Conservation (phyloP, 768 basidiomycete genomes). For the Coprinellus aureogranulatus region DNA sequence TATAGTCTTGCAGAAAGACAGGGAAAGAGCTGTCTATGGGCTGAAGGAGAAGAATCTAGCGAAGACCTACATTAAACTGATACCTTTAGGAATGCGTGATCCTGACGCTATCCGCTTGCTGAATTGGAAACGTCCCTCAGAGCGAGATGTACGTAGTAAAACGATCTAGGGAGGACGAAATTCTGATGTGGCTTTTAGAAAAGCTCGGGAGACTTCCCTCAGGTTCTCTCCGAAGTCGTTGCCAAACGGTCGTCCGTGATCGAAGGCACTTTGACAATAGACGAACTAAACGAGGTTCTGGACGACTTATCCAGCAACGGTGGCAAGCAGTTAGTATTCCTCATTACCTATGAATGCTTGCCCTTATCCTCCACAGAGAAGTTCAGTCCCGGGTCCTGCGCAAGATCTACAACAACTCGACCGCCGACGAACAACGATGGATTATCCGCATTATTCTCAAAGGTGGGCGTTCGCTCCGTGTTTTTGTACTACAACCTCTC, state of each 20-base stretch:
- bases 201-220: constrained; percentile 83
- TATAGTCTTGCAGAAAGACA: constrained; percentile 71
- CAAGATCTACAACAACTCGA: constrained; percentile 73
- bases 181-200: constrained; percentile 38
- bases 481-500: not conserved
- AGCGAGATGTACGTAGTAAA: constrained; percentile 51
- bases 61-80: constrained; percentile 86
- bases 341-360: not conserved
- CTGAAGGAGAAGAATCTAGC: constrained; percentile 94
- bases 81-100: constrained; percentile 77
- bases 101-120: constrained; percentile 78
- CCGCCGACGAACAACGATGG: constrained; percentile 91
- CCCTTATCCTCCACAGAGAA: constrained; percentile 46
- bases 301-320: constrained; percentile 72
- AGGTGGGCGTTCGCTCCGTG: constrained; percentile 45
- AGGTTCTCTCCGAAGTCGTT: constrained; percentile 84
- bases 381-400: constrained; percentile 73
- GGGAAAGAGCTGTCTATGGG: constrained; percentile 88
- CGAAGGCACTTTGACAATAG: constrained; percentile 72
- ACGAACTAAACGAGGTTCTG: constrained; percentile 77
- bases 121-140: constrained; percentile 88
- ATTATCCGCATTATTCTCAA: constrained; percentile 94
- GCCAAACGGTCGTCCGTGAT: constrained; percentile 78
- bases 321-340: constrained; percentile 64
- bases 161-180: not conserved